phyloP scores from a whole-genome alignment of 345 rosid species.

The Garcia nutans region DNA sequence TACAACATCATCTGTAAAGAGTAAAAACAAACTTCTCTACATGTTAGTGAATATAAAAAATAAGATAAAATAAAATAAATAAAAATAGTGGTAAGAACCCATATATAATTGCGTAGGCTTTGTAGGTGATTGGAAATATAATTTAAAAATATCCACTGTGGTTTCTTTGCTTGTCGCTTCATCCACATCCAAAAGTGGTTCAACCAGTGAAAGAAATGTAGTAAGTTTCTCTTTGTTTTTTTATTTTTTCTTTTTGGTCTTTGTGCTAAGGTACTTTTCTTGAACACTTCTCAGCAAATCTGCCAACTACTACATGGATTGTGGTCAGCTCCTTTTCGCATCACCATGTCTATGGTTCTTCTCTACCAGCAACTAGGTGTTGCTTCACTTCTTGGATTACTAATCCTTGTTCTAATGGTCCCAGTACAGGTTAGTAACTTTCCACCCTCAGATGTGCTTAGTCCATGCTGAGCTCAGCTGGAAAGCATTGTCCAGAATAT shows the following conservation, averaged over 20 bases:
- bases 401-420: constrained; percentile 28
- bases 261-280: neutral
- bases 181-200: neutral
- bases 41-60: neutral
- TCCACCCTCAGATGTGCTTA: neutral
- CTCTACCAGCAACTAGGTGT: constrained; percentile 36
- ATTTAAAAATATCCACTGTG: neutral
- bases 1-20: neutral
- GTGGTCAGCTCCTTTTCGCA: constrained; percentile 38
- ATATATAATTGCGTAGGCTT: neutral
- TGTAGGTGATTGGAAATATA: neutral
- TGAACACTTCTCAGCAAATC: constrained; percentile 22
- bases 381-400: constrained; percentile 32
- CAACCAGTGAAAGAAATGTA: neutral
- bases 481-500: too few species aligned
- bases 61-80: neutral
- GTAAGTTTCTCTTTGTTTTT: neutral
- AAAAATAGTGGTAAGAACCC: neutral
- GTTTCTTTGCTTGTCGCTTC: neutral
- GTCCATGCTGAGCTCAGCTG: neutral
- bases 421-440: constrained; percentile 22
- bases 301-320: constrained; percentile 32
- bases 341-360: constrained; percentile 33
- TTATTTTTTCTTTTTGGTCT: neutral
- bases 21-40: neutral